A percentile compares a stretch with the other conserved stretches of the same genome.
Evolutionary conservation across 768 basidiomycete genomes (phyloP).

Genomic region (Lactarius vividus): DNA sequence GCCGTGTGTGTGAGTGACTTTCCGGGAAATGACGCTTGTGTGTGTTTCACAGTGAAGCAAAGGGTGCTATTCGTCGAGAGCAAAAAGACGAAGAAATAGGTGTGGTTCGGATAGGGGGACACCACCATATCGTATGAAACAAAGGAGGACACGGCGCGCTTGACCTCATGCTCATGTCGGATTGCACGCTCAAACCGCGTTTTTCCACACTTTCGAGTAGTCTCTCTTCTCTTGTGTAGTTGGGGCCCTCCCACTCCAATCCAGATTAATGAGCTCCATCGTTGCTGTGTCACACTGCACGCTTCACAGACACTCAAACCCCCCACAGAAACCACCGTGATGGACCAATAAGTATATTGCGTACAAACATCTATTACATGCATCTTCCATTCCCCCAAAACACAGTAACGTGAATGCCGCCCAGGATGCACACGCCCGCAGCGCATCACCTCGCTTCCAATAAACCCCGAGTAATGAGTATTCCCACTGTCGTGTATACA

Average conservation of each 20-base stretch:
- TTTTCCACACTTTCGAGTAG: neutral
- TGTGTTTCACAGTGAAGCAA: slow-evolving; percentile 49
- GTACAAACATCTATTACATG: slow-evolving; percentile 14
- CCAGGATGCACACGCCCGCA: neutral
- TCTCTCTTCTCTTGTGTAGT: neutral
- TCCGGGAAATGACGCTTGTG: neutral
- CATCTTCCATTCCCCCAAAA: slow-evolving; percentile 1
- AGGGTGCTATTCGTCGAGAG: slow-evolving; percentile 79
- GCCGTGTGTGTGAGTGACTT: neutral
- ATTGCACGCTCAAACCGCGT: slow-evolving; percentile 2
- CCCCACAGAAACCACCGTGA: neutral
- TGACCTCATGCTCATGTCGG: slow-evolving; percentile 7
- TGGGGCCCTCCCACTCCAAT: neutral
- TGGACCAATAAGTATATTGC: neutral
- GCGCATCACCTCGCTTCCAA: slow-evolving; percentile 1
- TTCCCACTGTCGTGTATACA: neutral
- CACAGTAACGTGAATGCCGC: neutral
- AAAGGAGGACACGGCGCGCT: neutral
- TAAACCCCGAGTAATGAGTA: neutral
- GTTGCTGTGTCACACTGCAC: neutral
- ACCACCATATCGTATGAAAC: neutral
- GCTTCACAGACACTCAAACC: neutral
- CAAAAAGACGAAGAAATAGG: slow-evolving; percentile 60
- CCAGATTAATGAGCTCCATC: neutral
- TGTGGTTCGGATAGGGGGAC: neutral